phyloP scores from a whole-genome alignment of 495 filamentous ascomycete genomes.

The Penicillium manginii region DNA sequence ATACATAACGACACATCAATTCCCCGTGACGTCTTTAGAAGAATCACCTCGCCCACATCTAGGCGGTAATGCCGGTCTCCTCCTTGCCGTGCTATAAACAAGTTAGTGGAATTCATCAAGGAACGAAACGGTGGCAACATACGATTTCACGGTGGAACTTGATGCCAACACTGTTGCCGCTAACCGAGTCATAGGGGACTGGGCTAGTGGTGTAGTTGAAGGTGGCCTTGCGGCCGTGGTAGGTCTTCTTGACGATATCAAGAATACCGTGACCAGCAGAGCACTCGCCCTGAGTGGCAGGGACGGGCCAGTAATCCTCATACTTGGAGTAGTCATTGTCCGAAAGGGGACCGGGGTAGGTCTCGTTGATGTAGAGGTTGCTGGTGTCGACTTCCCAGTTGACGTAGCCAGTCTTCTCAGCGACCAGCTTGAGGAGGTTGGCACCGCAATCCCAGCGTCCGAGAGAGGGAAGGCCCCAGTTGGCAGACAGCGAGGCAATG shows the following conservation, averaged over 20 bases:
- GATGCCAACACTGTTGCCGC: slow-evolving; percentile 38
- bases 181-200: slow-evolving; percentile 41
- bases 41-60: not conserved
- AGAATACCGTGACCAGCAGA: slow-evolving; percentile 52
- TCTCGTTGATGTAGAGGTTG: slow-evolving; percentile 48
- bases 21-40: not conserved
- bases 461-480: slow-evolving; percentile 70
- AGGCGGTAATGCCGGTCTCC: slow-evolving; percentile 21
- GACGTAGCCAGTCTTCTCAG: slow-evolving; percentile 58
- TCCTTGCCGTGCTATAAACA: slow-evolving; percentile 17
- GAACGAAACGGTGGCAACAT: not conserved
- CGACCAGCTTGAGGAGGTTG: slow-evolving; percentile 66
- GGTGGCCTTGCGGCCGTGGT: slow-evolving; percentile 33
- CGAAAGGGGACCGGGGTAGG: slow-evolving; percentile 54
- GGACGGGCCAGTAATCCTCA: slow-evolving; percentile 44
- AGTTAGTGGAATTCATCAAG: not conserved
- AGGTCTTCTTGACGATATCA: slow-evolving; percentile 46
- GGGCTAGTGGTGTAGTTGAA: slow-evolving; percentile 49
- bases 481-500: slow-evolving; percentile 65
- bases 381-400: slow-evolving; percentile 53
- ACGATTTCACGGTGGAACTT: slow-evolving; percentile 30
- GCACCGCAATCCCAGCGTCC: slow-evolving; percentile 75
- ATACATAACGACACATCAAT: slow-evolving; percentile 1
- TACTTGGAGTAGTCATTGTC: slow-evolving; percentile 35
- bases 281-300: slow-evolving; percentile 42